Percentiles rank a stretch among this genome's conserved stretches.
Conservation (phyloP, 345 rosid genomes). For the Gossypium sturtianum region DNA sequence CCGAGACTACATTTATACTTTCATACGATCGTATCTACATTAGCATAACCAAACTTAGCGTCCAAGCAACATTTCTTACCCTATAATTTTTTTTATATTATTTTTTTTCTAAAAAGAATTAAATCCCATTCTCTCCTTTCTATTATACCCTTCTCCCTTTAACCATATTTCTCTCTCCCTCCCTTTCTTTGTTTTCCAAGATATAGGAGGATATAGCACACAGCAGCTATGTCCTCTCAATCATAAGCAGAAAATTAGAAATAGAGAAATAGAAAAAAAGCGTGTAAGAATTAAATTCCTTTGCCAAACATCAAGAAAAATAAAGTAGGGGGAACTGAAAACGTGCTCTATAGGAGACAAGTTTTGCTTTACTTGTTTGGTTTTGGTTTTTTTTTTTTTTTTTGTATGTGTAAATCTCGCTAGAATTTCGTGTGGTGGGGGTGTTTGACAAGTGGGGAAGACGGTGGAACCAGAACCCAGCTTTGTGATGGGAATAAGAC, state of each 20-base stretch:
- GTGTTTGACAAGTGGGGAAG: conserved; percentile 17
- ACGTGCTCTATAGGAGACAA: conserved; percentile 24
- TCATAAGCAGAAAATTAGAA: background rate
- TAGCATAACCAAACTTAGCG: conserved; percentile 56
- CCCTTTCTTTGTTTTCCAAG: background rate
- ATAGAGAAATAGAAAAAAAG: background rate
- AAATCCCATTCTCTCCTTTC: conserved; percentile 17
- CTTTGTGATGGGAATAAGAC: conserved; percentile 21
- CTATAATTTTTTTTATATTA: background rate
- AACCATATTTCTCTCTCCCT: background rate
- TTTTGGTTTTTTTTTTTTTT: background rate
- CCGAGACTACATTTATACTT: conserved; percentile 21
- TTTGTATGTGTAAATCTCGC: background rate
- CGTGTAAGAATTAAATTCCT: conserved; percentile 28
- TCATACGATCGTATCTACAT: conserved; percentile 34
- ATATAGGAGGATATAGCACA: background rate
- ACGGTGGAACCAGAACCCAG: background rate
- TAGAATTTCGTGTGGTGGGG: background rate
- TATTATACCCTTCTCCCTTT: background rate
- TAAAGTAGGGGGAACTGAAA: conserved; percentile 21
- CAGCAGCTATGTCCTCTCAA: background rate
- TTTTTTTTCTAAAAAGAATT: background rate
- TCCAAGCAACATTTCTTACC: conserved; percentile 55
- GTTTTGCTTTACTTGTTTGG: conserved; percentile 9
- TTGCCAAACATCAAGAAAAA: conserved; percentile 16